Base-by-base conservation (phyloP, 768 basidiomycete species). In the Cystobasidium onofrii region DNA sequence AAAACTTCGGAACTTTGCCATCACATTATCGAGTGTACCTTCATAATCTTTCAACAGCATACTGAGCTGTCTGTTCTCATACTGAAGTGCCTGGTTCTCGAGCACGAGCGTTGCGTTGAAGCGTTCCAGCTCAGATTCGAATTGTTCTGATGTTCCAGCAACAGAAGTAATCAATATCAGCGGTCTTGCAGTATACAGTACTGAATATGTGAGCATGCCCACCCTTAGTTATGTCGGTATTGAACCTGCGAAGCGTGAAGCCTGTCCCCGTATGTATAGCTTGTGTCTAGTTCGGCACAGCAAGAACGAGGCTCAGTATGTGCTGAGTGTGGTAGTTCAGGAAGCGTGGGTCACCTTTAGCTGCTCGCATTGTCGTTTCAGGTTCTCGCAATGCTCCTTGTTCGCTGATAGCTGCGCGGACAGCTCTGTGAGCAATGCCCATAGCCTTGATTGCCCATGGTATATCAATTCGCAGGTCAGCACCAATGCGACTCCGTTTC, bases 51-150 rank as follows among this genome's bases (percentile, higher is more conserved):
- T 94, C 72, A 98, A 84, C 31, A 99, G 84, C 31, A 87, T 78
- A 76, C 88, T 89, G 34, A 98, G 85, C 79, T 98, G 95, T 80
- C 91, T 93, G 84, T 99, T 98, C 82, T 99, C 96, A 75, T 97
- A 89, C 62, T 90, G 83, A 0, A 99, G 83, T 0, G 88, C 86
- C 79, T 96, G 94, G 80, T 98, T 98, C 81, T 99, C 96, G 73
- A 95, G 88, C 57, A 97, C 87, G 50, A 92, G 86, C 76, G 90
- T 88, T 9, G 95, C 91, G 79, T 92, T 94, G 80, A 86, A 85
- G 33, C 91, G 87, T 81, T 99, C 96, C 1, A 97, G 83, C 80
- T 95, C 94, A 1, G 92, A 91, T 77, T 93, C 88, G 81, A 97
- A 96, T 9, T 85, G 82, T 84, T 98, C 96, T 99, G 81, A 4